Evolutionary conservation across 495 filamentous ascomycete genomes (phyloP), one percentile per base, ranked within the genome.

Genomic region (Neurospora terricola): DNA sequence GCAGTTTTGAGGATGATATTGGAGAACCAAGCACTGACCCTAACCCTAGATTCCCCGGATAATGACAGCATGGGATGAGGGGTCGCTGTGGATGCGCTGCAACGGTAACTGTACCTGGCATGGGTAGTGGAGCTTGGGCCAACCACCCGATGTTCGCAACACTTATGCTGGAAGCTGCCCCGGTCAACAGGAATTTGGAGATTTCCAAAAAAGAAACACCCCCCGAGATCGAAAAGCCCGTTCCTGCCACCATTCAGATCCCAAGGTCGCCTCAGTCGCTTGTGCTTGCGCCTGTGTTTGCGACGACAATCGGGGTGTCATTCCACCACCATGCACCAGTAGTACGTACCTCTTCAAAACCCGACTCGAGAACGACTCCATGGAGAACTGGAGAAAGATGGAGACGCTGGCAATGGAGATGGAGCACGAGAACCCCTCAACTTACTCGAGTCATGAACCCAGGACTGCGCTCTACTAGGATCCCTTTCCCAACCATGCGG

Each of bases 401-500:
- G 54, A 66, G 54, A 30, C 54, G 11, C 37, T 45, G 27, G 54
- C 54, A 2, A 66, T 34, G 54, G 54, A 62, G 54, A 66, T 66
- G 54, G 54, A 14, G 27, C 23, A 36, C 70, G 21, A 23, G 18
- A 38, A 34, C 12, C 16, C 66, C 38, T 70, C 36, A 37, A 27
- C 43, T 45, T 75, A 54, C 39, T 66, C 38, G 69, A 36, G 45
- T 23, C 37, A 72, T 37, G 38, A 39, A 66, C 14, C 42, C 69
- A 80, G 72, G 37, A 73, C 75, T 75, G 72, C 40, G 74, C 72
- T 45, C 16, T 38, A 74, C 39, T 76, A 80, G 73, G 70, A 66
- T 73, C 72, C 70, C 72, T 79, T 74, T 80, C 75, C 77, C 81
- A 66, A 77, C 81, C 74, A 96, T 96, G 94, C 92, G 91, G 78